A percentile compares a stretch with the other conserved stretches of the same genome.
phyloP scores from a whole-genome alignment of 2,329 filamentous ascomycete genomes.

The Colletotrichum somersetense region DNA sequence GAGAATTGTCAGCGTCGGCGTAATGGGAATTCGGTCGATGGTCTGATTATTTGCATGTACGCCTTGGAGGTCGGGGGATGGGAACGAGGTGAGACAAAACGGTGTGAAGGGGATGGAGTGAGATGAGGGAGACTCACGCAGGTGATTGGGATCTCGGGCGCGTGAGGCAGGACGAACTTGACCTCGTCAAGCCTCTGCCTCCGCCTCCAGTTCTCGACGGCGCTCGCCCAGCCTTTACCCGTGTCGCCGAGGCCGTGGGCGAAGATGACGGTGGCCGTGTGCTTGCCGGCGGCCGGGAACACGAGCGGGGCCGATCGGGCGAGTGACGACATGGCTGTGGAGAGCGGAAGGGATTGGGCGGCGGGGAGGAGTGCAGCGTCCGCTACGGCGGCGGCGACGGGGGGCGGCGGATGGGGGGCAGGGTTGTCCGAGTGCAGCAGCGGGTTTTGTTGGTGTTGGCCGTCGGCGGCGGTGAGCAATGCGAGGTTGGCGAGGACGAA shows the following conservation, averaged over 20 bases:
- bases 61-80: no score
- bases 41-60: not conserved
- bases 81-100: not conserved
- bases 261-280: conserved; percentile 96
- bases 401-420: not conserved
- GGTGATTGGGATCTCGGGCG: conserved; percentile 88
- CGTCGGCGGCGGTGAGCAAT: not conserved
- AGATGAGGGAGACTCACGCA: conserved; percentile 63
- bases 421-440: not conserved
- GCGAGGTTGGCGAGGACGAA: conserved; percentile 10
- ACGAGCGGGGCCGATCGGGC: conserved; percentile 67
- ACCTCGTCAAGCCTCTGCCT: conserved; percentile 87
- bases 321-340: conserved; percentile 29
- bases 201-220: conserved; percentile 89
- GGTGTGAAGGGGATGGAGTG: not conserved
- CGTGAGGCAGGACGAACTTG: conserved; percentile 94
- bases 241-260: conserved; percentile 92
- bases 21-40: no score
- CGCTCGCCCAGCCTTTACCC: conserved; percentile 81
- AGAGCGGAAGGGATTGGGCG: not conserved
- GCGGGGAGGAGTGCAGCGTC: not conserved
- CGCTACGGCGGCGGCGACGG: conserved; percentile 14
- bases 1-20: not conserved
- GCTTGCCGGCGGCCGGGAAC: conserved; percentile 82
- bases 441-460: conserved; percentile 12